Evolutionary conservation across 208 protist species (phyloP), one percentile per base, ranked within the genome.

Genomic region (Blastocrithidia nonstop): DNA sequence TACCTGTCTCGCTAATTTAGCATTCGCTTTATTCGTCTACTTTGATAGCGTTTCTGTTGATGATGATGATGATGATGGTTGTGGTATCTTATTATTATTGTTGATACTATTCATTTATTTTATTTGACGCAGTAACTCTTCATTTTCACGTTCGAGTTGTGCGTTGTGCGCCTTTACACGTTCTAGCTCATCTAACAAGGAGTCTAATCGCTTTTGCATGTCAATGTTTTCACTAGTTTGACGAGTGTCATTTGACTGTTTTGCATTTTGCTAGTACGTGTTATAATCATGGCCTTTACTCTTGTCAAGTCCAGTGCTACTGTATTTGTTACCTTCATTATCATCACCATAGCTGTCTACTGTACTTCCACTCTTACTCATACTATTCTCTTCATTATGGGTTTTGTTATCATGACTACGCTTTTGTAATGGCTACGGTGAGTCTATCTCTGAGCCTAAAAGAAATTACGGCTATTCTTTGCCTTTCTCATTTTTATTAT

Each of bases 131-230:
- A n/a, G n/a, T n/a, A n/a, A n/a, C 29, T 35, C 29, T 11, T 35
- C 11, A 35, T n/a, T 11, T 64, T 56, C n/a, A 42, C 53, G 27
- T 61, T 53, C 27, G 37, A 36, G 27, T 42, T 47, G 41, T n/a
- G n/a, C n/a, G n/a, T 43, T 57, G 29, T 35, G 29, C 29, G 29
- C 29, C 11, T 11, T 35, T n/a, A n/a, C 29, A 11, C n/a, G 11
- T 11, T 4, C 5, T 2, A 20, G 40, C 2, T 28, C 6, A 6
- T 29, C 23, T 25, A 22, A 25, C 19, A 41, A 23, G 24, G 27
- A 41, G 29, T 31, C 42, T 42, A 6, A 21, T 44, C 37, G 40
- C 28, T 52, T 28, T 19, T 37, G 46, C 43, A 46, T 31, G 20
- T n/a, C 29, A 35, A 35, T 35, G 29, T 35, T 11, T 35, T 11